A percentile compares a stretch with the other conserved stretches of the same genome.
Conservation (phyloP, 139 green algal genomes). For the Picochlorum sp. region DNA sequence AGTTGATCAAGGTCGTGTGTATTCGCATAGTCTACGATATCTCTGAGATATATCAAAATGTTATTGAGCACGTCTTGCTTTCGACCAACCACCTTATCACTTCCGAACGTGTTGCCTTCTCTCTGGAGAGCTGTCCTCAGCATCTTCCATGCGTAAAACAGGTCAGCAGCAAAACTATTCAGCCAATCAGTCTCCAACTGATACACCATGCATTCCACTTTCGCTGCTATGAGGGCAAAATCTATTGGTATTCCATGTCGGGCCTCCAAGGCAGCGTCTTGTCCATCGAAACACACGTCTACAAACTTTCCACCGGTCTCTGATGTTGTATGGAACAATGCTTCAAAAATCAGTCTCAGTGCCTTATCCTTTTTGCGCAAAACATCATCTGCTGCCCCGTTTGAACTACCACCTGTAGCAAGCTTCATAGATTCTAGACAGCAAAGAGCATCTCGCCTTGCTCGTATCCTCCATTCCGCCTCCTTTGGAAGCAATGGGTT, state of each 20-base stretch:
- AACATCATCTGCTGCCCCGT: background rate
- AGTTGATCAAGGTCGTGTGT: no score
- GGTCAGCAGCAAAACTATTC: constrained; percentile 40
- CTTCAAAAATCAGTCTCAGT: background rate
- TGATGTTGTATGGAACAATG: background rate
- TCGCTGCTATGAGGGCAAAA: constrained; percentile 22
- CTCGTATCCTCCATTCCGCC: background rate
- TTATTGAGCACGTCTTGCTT: background rate
- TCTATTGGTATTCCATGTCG: constrained; percentile 23
- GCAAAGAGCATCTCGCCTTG: background rate
- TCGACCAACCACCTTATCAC: constrained; percentile 12
- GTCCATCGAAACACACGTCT: constrained; percentile 27
- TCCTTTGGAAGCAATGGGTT: constrained; percentile 1
- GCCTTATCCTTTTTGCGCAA: background rate
- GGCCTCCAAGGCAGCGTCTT: constrained; percentile 21
- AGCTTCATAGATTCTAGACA: background rate
- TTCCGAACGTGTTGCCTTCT: constrained; percentile 16
- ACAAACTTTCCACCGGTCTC: background rate
- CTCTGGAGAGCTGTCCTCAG: constrained; percentile 32
- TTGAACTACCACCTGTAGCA: background rate
- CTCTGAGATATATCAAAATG: no score
- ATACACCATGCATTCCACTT: constrained; percentile 30
- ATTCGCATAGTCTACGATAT: no score
- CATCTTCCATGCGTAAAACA: constrained; percentile 31
- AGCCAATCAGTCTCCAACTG: constrained; percentile 16